Evolutionary conservation across 1,284 basidiomycete species (phyloP), one percentile per base, ranked within the genome.

Genomic region (Peniophora sp.): DNA sequence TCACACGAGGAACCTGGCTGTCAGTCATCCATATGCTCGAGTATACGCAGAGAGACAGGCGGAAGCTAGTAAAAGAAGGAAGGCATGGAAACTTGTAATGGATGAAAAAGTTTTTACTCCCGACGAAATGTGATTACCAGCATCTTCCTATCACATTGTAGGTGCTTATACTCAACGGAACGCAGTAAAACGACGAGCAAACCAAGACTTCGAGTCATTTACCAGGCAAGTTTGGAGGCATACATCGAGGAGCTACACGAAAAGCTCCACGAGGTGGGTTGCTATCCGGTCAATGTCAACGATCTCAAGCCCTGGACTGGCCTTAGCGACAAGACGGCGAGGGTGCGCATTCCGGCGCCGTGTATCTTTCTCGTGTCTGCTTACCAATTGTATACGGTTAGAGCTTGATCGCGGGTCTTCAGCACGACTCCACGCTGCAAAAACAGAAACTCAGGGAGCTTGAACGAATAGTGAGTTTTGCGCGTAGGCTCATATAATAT

Each of bases 391-490:
- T 17, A n/a, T 41, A n/a, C n/a, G 34, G n/a, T 57, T 32, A 87
- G 84, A 84, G 83, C 55, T 85, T 85, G 78, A 79, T 87, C 2
- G 72, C 84, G 0, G 81, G 80, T 15, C 69, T 88, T 2, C 81
- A 86, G 48, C 74, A 83, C 56, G 84, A 88, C 54, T 69, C 74
- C 2, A 72, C 75, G 1, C 66, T 78, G 8, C 65, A 76, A 9
- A 79, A 78, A 52, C 60, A 83, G 46, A 83, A 81, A 54, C 65
- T 85, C 23, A 69, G 83, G 36, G 84, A 87, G 58, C 69, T 88
- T 23, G 74, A 86, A 57, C 74, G 83, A 52, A 75, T 81, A 37
- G 85, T 86, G 58, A 62, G 74, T 67, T 46, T 10, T n/a, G 2
- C n/a, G n/a, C 5, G 9, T 36, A 22, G n/a, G 18, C 15, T 48